Base-by-base conservation (phyloP, 1,284 basidiomycete genomes). In the Coniferiporia sulphurascens region DNA sequence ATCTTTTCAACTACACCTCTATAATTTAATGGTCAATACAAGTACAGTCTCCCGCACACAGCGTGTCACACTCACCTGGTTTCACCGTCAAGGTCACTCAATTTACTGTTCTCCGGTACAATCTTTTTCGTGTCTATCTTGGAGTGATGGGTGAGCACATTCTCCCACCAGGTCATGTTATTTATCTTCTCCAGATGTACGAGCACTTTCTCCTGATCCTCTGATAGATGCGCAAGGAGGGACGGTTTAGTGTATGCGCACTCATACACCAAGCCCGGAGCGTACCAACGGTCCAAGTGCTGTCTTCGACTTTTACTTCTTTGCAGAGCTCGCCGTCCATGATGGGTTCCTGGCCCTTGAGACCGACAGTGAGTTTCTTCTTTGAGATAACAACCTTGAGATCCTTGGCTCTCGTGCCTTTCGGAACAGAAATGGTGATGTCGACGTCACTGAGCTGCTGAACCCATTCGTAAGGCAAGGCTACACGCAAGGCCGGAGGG, bases 1-100 rank as follows among this genome's bases (percentile, higher is more conserved):
- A 99, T 99, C 78, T 99, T 99, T 75, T 99, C 97, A 0, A 99
- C 97, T 92, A 99, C 93, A 0, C 92, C 93, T 66, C 96, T 91
- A 68, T 57, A 60, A 57, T 13, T 54, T 50, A n/a, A 53, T 32
- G 15, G 44, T 65, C 36, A 65, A 6, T 41, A 4, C 48, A 56
- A 48, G 59, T 59, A 17, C 59, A 51, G 27, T 52, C 34, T 36
- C 48, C 22, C 51, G 9, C 22, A 52, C 5, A n/a, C 56, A 60
- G 56, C 54, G 12, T 45, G 59, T 48, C 19, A 55, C 17, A 63
- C 73, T 49, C 67, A 89, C 91, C 91, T 85, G 2, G 93, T 95
- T 71, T 95, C 93, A 19, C 88, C 90, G 68, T 99, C 97, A 35
- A 99, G 81, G 68, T 99, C 97, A 68, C 93, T 92, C 57, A 99